Conservation (phyloP, 306 rosid species). For the Gastrolobium bilobum region DNA sequence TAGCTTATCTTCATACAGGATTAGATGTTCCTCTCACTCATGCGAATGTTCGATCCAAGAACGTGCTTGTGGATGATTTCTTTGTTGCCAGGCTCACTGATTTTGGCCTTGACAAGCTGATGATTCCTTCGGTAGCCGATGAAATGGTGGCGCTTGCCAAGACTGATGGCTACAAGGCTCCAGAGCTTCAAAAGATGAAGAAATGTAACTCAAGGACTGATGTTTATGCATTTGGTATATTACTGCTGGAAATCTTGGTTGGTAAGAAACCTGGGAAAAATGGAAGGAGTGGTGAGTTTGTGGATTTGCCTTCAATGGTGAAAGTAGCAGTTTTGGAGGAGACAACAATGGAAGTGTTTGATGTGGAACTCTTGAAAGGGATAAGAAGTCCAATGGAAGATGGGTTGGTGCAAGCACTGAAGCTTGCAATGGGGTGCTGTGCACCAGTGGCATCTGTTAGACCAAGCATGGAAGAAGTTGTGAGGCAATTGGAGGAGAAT, state of each 20-base stretch:
- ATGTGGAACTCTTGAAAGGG: constrained; percentile 87
- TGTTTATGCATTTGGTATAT: constrained; percentile 90
- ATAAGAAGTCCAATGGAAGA: constrained; percentile 97
- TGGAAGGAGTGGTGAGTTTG: constrained; percentile 73
- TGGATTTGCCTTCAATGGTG: constrained; percentile 94
- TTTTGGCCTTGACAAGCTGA: constrained; percentile 86
- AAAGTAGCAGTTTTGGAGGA: constrained; percentile 96
- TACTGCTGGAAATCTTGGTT: constrained; percentile 82
- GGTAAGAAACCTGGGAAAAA: constrained; percentile 91
- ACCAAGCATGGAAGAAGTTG: constrained; percentile 96
- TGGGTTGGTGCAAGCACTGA: constrained; percentile 89
- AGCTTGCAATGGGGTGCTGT: constrained; percentile 99
- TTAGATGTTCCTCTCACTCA: constrained; percentile 89
- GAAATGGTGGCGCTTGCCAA: constrained; percentile 89
- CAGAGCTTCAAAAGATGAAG: constrained; percentile 95
- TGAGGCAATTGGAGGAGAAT: constrained; percentile 97
- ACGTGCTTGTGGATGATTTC: constrained; percentile 89
- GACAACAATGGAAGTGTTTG: constrained; percentile 95
- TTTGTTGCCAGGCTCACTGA: constrained; percentile 82
- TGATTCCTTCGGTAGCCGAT: constrained; percentile 85
- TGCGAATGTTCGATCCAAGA: constrained; percentile 87
- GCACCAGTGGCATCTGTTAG: constrained; percentile 96
- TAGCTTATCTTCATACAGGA: constrained; percentile 90
- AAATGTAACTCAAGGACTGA: constrained; percentile 91
- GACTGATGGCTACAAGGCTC: constrained; percentile 90